phyloP scores from a whole-genome alignment of 495 filamentous ascomycete genomes.

The Podospora bellae-mahoneyi region DNA sequence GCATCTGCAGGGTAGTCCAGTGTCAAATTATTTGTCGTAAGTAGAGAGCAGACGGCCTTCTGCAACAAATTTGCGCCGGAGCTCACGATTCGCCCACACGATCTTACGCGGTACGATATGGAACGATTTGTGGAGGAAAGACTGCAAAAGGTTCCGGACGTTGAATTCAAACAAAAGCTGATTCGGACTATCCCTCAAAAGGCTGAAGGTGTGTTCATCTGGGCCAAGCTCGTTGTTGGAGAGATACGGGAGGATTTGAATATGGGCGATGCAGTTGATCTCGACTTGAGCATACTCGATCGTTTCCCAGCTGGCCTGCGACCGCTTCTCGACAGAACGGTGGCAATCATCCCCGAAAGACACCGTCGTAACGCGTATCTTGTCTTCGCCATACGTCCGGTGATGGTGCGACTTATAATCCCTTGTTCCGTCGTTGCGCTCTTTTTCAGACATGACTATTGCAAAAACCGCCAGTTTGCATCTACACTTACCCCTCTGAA shows the following conservation, averaged over 20 bases:
- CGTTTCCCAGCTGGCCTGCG: not conserved
- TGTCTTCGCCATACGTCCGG: not conserved
- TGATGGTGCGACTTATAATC: not conserved
- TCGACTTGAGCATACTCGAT: not conserved
- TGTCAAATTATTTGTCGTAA: slow-evolving; percentile 45
- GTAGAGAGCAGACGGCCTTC: slow-evolving; percentile 40
- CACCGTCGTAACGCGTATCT: not conserved
- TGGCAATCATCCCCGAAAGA: not conserved
- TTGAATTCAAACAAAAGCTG: not conserved
- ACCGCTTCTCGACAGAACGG: not conserved
- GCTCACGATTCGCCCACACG: slow-evolving; percentile 6
- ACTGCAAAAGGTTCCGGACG: not conserved
- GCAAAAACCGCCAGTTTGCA: not conserved
- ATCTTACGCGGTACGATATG: slow-evolving; percentile 12
- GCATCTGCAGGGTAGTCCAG: slow-evolving; percentile 12
- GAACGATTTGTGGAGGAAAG: slow-evolving; percentile 20
- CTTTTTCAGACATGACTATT: not conserved
- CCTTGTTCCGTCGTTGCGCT: not conserved
- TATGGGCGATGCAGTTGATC: not conserved
- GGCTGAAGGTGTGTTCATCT: slow-evolving; percentile 11
- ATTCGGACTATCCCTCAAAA: not conserved
- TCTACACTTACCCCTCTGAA: not conserved
- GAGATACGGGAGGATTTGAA: not conserved
- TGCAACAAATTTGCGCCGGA: slow-evolving; percentile 26
- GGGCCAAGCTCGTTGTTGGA: slow-evolving; percentile 7